Conservation (phyloP, 2,329 filamentous ascomycete species). For the Arthrobotrys entomopaga region DNA sequence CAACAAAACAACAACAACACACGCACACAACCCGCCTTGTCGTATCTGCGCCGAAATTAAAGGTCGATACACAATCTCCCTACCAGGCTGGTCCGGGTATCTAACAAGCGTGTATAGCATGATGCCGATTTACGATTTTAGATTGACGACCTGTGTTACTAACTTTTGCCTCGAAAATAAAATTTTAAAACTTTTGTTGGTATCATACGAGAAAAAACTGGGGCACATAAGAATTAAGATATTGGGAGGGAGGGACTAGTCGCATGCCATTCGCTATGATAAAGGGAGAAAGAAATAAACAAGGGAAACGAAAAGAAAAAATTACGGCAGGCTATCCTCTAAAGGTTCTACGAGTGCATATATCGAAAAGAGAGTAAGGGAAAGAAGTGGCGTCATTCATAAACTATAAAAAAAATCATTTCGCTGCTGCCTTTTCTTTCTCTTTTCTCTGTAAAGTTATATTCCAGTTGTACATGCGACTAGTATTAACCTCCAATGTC, state of each 20-base stretch:
- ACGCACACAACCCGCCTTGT: not conserved
- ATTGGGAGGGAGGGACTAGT: too few relatives aligned
- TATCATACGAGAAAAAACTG: conserved; percentile 17
- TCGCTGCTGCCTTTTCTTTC: conserved; percentile 67
- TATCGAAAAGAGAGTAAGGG: not conserved
- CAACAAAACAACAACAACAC: conserved; percentile 8
- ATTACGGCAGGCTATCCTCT: too few relatives aligned
- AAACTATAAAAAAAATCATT: conserved; percentile 15
- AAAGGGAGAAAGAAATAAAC: not conserved
- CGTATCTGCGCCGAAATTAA: too few relatives aligned
- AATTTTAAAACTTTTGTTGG: conserved; percentile 6
- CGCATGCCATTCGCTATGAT: conserved; percentile 18
- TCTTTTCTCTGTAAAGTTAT: conserved; percentile 95
- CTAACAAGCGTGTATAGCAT: not conserved
- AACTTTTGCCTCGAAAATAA: not conserved
- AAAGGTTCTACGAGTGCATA: too few relatives aligned
- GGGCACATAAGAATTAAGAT: not conserved
- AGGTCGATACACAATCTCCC: too few relatives aligned
- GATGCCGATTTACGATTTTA: not conserved
- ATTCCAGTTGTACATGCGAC: conserved; percentile 99
- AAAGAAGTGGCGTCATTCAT: conserved; percentile 59
- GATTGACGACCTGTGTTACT: not conserved
- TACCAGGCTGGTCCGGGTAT: too few relatives aligned
- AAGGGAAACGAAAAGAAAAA: too few relatives aligned
- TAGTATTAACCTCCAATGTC: conserved; percentile 96